Percentiles rank a stretch among this genome's conserved stretches.
phyloP scores from a whole-genome alignment of 2,329 filamentous ascomycete genomes.

The Diaporthe amygdali region DNA sequence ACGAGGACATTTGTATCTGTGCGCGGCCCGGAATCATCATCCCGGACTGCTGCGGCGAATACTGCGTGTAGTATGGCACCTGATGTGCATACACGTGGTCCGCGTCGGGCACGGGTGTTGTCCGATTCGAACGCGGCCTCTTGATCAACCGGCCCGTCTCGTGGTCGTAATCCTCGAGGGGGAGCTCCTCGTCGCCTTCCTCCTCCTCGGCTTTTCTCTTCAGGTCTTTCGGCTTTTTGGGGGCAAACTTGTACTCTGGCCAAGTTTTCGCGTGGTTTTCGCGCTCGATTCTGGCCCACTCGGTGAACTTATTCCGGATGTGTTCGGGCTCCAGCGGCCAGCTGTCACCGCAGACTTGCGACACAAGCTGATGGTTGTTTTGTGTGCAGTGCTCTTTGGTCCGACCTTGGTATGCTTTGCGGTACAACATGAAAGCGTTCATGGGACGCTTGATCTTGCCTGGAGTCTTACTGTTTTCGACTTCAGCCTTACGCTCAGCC shows the following conservation, averaged over 20 bases:
- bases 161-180: constrained; percentile 51
- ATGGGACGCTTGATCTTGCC: constrained; percentile 90
- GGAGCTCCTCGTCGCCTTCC: constrained; percentile 48
- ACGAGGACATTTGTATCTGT: constrained; percentile 35
- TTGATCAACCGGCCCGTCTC: constrained; percentile 36
- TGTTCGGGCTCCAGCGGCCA: constrained; percentile 83
- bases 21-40: constrained; percentile 28
- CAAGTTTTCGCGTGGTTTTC: constrained; percentile 85
- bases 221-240: constrained; percentile 67
- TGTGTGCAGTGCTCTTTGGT: constrained; percentile 81
- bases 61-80: constrained; percentile 30
- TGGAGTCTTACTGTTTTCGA: constrained; percentile 67
- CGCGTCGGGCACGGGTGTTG: constrained; percentile 37
- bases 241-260: constrained; percentile 93
- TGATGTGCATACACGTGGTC: constrained; percentile 33
- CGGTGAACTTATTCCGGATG: constrained; percentile 76
- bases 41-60: constrained; percentile 24
- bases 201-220: constrained; percentile 41
- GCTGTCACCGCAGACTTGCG: constrained; percentile 81
- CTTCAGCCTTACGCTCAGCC: constrained; percentile 71
- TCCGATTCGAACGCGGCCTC: constrained; percentile 35
- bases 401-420: constrained; percentile 87
- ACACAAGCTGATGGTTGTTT: constrained; percentile 94
- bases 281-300: constrained; percentile 80
- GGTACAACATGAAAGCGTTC: constrained; percentile 98